phyloP scores from a whole-genome alignment of 441 rosid species.

The Iberis amara region DNA sequence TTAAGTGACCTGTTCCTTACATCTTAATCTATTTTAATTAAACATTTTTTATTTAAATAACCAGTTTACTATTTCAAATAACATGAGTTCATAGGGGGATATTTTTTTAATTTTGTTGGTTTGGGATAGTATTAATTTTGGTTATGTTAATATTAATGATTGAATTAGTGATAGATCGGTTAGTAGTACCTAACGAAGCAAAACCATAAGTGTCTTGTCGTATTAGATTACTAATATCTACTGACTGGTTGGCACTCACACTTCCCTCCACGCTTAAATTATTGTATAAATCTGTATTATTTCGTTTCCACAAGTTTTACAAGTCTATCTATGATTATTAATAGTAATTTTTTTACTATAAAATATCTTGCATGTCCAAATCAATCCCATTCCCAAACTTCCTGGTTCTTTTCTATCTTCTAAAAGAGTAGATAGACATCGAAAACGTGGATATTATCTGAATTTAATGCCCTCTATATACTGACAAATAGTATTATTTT shows the following conservation, averaged over 20 bases:
- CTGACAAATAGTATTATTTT: neutral
- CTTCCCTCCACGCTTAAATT: constrained; percentile 23
- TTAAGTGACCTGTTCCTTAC: constrained; percentile 24
- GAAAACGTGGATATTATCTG: constrained; percentile 15
- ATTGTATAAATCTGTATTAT: constrained; percentile 14
- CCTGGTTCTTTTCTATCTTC: constrained; percentile 19
- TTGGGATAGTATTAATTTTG: constrained; percentile 2
- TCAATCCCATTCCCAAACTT: neutral
- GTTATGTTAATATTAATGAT: constrained; percentile 22
- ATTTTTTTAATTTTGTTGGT: no score
- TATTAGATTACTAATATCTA: constrained; percentile 22
- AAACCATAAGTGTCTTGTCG: constrained; percentile 31
- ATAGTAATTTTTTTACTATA: neutral
- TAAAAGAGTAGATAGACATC: neutral
- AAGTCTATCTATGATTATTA: constrained; percentile 1
- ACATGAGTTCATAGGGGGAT: constrained; percentile 4
- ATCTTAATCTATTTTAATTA: neutral
- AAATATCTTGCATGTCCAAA: constrained; percentile 9
- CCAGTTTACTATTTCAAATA: neutral
- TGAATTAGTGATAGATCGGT: constrained; percentile 27
- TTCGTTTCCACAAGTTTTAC: constrained; percentile 22
- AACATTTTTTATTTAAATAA: neutral
- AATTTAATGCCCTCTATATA: constrained; percentile 9
- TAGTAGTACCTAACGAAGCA: constrained; percentile 30
- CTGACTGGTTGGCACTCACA: constrained; percentile 26